A percentile compares a stretch with the other conserved stretches of the same genome.
These are phyloP conservation scores for Alternaria metachromatica DNA, from an alignment of 2,329 filamentous ascomycete species.

Conservation along the genomic window DNA sequence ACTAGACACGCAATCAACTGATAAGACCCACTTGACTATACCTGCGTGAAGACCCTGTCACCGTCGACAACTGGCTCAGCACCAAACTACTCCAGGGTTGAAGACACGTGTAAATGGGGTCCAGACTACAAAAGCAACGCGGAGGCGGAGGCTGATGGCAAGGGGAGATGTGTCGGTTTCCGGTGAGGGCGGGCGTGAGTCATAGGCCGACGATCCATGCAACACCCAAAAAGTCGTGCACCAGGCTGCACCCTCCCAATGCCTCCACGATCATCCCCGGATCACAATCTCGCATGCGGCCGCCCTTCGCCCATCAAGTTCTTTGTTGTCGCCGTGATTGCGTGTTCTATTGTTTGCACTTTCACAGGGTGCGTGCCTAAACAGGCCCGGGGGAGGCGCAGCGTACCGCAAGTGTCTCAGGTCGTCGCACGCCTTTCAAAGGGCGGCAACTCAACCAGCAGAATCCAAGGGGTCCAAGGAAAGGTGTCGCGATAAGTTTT, in stretches of 20 bases:
- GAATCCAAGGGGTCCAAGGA: neutral
- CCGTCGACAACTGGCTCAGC: neutral
- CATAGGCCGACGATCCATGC: constrained; percentile 25
- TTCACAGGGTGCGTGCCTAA: neutral
- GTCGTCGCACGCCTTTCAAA: constrained; percentile 24
- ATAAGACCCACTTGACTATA: neutral
- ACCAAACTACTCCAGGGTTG: neutral
- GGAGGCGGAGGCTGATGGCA: constrained; percentile 15
- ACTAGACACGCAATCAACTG: neutral
- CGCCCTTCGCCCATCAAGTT: neutral
- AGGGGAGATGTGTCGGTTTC: constrained; percentile 20
- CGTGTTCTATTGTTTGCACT: constrained; percentile 14
- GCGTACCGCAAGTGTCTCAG: constrained; percentile 30
- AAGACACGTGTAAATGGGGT: neutral
- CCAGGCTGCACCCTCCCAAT: constrained; percentile 12
- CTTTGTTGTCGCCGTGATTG: constrained; percentile 6
- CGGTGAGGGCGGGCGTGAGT: constrained; percentile 31
- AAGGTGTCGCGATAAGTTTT: constrained; percentile 19
- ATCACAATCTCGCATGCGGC: constrained; percentile 10
- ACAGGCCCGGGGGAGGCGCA: constrained; percentile 18
- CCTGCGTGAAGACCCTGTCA: neutral
- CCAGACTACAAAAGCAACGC: constrained; percentile 3
- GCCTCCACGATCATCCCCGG: constrained; percentile 2
- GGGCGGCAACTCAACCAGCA: constrained; percentile 14
- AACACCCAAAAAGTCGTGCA: constrained; percentile 15